Conservation (phyloP, 1,284 basidiomycete genomes). For the Mycena citricolor region DNA sequence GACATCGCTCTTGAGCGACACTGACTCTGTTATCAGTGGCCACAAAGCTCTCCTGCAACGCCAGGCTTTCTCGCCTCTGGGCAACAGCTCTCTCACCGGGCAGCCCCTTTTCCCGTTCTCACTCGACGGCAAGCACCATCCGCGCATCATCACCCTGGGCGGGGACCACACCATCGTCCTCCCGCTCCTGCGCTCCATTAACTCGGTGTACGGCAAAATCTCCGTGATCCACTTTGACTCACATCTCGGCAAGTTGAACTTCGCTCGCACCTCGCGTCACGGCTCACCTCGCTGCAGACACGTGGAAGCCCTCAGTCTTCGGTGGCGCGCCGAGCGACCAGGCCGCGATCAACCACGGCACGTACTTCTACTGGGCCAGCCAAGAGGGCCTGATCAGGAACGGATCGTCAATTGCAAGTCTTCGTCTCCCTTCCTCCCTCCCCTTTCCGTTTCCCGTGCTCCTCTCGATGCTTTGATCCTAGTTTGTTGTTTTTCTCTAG, state of each 20-base stretch:
- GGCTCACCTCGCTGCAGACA: no score
- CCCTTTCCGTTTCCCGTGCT: constrained; percentile 20
- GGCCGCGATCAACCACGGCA: constrained; percentile 58
- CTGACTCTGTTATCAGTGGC: constrained; percentile 8
- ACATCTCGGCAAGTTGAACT: constrained; percentile 48
- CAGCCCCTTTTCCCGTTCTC: constrained; percentile 47
- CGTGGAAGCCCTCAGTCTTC: constrained; percentile 73
- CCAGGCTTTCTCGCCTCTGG: constrained; percentile 60
- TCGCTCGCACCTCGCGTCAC: no score
- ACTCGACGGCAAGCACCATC: constrained; percentile 54
- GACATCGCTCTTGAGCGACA: constrained; percentile 54
- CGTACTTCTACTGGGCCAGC: constrained; percentile 61
- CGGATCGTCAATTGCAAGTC: constrained; percentile 78
- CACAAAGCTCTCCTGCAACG: constrained; percentile 65
- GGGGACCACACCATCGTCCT: constrained; percentile 76
- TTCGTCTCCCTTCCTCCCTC: constrained; percentile 29
- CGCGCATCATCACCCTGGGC: constrained; percentile 64
- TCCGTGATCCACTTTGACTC: constrained; percentile 82
- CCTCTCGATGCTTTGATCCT: constrained; percentile 59
- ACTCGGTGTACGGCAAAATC: constrained; percentile 65
- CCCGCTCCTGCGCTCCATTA: constrained; percentile 49
- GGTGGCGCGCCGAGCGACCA: constrained; percentile 70
- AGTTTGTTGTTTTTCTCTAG: constrained; percentile 59
- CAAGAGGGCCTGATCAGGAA: constrained; percentile 62
- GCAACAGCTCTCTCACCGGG: constrained; percentile 59